Percentiles rank a stretch among this genome's conserved stretches.
Conservation (phyloP, 176 grass and related monocot species). For the Cymbopogon citratus region DNA sequence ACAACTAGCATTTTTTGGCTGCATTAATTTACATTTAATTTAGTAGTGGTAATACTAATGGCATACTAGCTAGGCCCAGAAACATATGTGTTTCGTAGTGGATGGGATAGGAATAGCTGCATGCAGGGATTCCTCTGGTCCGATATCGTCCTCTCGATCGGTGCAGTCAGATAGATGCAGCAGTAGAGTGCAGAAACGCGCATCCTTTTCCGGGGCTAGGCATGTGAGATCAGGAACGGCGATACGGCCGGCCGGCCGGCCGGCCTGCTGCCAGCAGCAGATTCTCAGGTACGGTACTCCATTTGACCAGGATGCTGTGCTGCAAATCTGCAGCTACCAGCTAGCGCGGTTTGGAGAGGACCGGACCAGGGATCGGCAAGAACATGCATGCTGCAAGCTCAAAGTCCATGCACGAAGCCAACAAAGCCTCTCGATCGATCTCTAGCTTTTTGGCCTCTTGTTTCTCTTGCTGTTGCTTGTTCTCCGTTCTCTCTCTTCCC, state of each 20-base stretch:
- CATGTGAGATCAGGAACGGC: slow-evolving; percentile 7
- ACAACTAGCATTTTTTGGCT: background rate
- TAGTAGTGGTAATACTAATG: background rate
- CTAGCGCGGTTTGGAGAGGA: background rate
- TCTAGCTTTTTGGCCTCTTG: slow-evolving; percentile 28
- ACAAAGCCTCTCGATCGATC: slow-evolving; percentile 18
- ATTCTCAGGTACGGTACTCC: slow-evolving; percentile 40
- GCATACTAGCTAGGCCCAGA: slow-evolving; percentile 24
- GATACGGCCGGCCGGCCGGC: background rate
- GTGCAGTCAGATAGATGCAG: background rate
- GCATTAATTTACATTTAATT: background rate
- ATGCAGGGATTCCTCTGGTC: slow-evolving; percentile 26
- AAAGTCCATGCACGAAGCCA: slow-evolving; percentile 35
- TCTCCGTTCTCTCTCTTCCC: background rate
- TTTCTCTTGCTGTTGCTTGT: background rate
- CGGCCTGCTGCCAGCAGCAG: slow-evolving; percentile 15
- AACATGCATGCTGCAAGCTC: slow-evolving; percentile 8
- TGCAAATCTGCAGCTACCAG: slow-evolving; percentile 28
- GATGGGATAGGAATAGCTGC: background rate
- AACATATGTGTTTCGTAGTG: slow-evolving; percentile 5
- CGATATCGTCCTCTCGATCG: slow-evolving; percentile 1
- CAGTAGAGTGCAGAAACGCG: slow-evolving; percentile 30
- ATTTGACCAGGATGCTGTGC: slow-evolving; percentile 35
- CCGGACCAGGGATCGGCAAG: slow-evolving; percentile 12
- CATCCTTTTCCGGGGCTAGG: slow-evolving; percentile 27